A percentile compares a stretch with the other conserved stretches of the same genome.
These are phyloP conservation scores for Microstegium vimineum DNA, from an alignment of 176 grass and related monocot genomes.

Conservation along the genomic window DNA sequence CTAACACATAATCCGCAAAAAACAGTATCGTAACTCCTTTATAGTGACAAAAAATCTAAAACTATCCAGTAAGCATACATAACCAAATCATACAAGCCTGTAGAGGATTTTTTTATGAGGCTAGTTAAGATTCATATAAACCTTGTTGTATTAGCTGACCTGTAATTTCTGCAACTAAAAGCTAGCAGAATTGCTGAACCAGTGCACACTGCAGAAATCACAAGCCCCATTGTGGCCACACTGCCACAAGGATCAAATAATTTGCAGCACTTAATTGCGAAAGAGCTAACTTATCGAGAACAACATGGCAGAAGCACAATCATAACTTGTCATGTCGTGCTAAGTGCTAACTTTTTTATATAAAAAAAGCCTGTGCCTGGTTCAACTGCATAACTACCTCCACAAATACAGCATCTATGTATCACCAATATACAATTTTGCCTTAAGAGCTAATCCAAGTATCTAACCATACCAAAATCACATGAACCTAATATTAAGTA, in stretches of 20 bases:
- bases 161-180: not conserved
- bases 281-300: not conserved
- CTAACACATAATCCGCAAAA: not conserved
- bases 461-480: not conserved
- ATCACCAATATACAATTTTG: not conserved
- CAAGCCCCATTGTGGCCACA: not conserved
- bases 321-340: not conserved
- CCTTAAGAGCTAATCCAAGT: not conserved
- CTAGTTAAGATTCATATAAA: not conserved
- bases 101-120: not conserved
- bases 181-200: not conserved
- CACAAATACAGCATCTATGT: not conserved
- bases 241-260: not conserved
- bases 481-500: not conserved
- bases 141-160: not conserved
- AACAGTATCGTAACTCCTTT: not conserved
- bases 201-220: not conserved
- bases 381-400: not conserved
- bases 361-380: not conserved
- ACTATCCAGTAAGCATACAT: not conserved
- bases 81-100: not conserved
- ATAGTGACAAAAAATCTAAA: not conserved
- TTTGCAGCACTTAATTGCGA: not conserved
- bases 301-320: too few species aligned
- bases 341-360: not conserved